Percentiles rank a stretch among this genome's conserved stretches.
Evolutionary conservation across 2,329 filamentous ascomycete species (phyloP).

Genomic region (Neopestalotiopsis sp.): DNA sequence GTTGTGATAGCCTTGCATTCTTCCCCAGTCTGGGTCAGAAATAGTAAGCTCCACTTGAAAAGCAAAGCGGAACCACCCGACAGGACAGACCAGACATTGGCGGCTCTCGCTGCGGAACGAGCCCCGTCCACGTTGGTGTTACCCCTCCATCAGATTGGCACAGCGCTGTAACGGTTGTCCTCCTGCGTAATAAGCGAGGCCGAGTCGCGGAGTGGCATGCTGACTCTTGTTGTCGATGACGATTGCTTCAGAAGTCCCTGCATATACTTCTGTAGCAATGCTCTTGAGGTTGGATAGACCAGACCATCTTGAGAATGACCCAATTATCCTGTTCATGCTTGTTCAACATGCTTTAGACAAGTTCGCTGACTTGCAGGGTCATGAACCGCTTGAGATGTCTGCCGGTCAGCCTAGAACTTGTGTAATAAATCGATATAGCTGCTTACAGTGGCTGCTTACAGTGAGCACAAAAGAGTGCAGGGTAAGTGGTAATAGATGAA

Average conservation of each 20-base stretch:
- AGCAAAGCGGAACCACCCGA: background rate
- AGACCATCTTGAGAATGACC: too few relatives aligned
- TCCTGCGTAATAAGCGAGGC: background rate
- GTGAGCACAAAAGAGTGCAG: background rate
- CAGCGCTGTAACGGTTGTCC: background rate
- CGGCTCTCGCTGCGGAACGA: background rate
- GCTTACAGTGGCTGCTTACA: background rate
- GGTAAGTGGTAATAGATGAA: background rate
- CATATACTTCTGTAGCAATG: too few relatives aligned
- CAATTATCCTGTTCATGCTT: too few relatives aligned
- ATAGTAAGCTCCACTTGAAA: constrained; percentile 6
- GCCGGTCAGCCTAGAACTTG: too few relatives aligned
- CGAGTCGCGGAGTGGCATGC: background rate
- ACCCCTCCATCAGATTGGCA: background rate
- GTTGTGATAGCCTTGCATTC: constrained; percentile 17
- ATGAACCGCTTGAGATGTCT: too few relatives aligned
- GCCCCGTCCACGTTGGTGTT: background rate
- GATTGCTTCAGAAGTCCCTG: too few relatives aligned
- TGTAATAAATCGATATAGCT: too few relatives aligned
- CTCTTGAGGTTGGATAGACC: too few relatives aligned
- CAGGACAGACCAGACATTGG: background rate
- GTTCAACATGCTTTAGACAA: too few relatives aligned
- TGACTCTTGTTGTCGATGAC: background rate
- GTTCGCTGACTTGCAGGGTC: too few relatives aligned
- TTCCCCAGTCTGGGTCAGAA: background rate